Evolutionary conservation across 768 basidiomycete genomes (phyloP), one percentile per base, ranked within the genome.

Genomic region (Holtermannia corniformis): DNA sequence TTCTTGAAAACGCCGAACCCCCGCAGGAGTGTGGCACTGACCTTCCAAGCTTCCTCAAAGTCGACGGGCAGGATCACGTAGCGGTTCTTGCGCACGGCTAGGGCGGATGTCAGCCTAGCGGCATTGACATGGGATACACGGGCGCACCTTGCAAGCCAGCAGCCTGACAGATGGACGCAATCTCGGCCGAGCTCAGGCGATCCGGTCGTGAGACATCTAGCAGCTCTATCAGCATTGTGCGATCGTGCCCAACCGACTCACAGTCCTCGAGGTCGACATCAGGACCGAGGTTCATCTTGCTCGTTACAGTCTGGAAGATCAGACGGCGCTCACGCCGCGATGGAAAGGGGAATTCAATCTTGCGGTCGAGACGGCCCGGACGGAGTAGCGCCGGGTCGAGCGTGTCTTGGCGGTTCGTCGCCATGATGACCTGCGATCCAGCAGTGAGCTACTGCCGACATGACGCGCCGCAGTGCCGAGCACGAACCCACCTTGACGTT

Each of bases 31-130:
- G 25, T 10, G 24, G 45, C 21, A 81, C 87, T 67, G 61, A 93
- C 91, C 80, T 96, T 97, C 92, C 92, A 99, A 69, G 91, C 91
- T 73, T 97, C 93, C 71, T 99, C 95, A 65, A 99, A 97, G 79
- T 99, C 95, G 13, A 85, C 81, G 0, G 95, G 93, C 20, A 97
- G 77, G 68, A 99, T 92, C 44, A 99, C 82, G 75, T 99, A 99
- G 67, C 93, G 85, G 73, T 97, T 96, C 77, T 96, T 96, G 54
- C 93, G 84, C 14, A 97, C 93, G 60, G 92, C 92, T 91, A 60
- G 41, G 4, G 23, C 7, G 12, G 16, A 37, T 12, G 20, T 65
- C 49, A 65, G 59, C 56, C 48, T 20, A 24, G 4, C 16, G 3
- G 43, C 21, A n/a, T 25, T 25, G 25, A 51, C n/a, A 27, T 13